A percentile compares a stretch with the other conserved stretches of the same genome.
Conservation (phyloP, 805 yeast species). For the Clavispora vitiphila region DNA sequence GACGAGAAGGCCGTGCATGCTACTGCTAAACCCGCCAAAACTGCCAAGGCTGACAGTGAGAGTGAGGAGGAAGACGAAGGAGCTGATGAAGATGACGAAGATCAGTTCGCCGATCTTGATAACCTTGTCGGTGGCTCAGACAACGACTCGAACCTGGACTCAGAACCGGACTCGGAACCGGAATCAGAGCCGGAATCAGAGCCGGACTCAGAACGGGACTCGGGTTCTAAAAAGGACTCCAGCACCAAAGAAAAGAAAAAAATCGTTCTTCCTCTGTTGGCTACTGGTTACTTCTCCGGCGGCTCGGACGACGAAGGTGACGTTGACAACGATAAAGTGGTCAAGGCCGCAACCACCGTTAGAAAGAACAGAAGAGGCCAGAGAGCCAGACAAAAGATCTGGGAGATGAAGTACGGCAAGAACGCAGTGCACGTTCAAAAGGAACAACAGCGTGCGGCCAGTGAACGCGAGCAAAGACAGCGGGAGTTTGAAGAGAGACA, state of each 20-base stretch:
- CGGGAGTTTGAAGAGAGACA: constrained; percentile 69
- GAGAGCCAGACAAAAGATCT: constrained; percentile 91
- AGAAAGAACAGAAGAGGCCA: constrained; percentile 94
- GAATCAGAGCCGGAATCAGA: too few species aligned
- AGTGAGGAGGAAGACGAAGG: too few species aligned
- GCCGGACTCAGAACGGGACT: neutral
- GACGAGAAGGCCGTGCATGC: constrained; percentile 30
- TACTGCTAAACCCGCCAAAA: constrained; percentile 20
- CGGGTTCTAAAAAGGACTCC: constrained; percentile 6
- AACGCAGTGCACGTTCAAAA: constrained; percentile 78
- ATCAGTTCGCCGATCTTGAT: constrained; percentile 33
- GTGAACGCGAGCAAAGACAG: constrained; percentile 57
- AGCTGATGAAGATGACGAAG: constrained; percentile 23
- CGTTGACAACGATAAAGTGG: constrained; percentile 42
- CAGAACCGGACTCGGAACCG: too few species aligned
- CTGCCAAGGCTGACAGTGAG: too few species aligned
- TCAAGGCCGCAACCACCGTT: constrained; percentile 47
- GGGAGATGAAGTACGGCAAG: constrained; percentile 87
- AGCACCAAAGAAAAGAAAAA: neutral
- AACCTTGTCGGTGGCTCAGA: constrained; percentile 40
- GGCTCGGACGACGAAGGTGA: constrained; percentile 64
- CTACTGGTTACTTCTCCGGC: constrained; percentile 80
- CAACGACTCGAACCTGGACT: too few species aligned
- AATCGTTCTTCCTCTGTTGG: constrained; percentile 56
- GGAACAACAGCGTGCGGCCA: constrained; percentile 49